Conservation (phyloP, 345 rosid species). For the Gossypium thurberi region DNA sequence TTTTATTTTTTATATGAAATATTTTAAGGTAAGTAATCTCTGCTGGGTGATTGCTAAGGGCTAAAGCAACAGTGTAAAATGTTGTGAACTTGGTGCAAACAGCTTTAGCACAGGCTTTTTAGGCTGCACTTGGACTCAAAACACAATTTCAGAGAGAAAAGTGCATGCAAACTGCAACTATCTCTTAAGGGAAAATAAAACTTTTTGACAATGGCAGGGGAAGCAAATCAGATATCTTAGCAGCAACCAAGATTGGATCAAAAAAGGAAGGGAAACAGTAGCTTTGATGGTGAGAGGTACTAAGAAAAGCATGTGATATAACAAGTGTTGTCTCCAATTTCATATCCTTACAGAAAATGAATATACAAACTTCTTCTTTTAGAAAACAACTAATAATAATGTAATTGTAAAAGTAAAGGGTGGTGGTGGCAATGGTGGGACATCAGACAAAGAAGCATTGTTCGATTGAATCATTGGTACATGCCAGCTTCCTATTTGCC, state of each 20-base stretch:
- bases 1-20: background rate
- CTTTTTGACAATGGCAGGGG: slow-evolving; percentile 12
- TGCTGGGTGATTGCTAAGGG: background rate
- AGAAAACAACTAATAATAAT: background rate
- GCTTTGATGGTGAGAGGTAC: slow-evolving; percentile 8
- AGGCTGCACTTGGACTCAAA: background rate
- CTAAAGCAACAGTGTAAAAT: background rate
- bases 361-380: background rate
- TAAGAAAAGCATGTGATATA: slow-evolving; percentile 22
- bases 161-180: slow-evolving; percentile 19
- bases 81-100: slow-evolving; percentile 5
- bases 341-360: background rate
- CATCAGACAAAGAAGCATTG: slow-evolving; percentile 18
- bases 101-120: slow-evolving; percentile 15
- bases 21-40: background rate
- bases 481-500: background rate
- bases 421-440: slow-evolving; percentile 15
- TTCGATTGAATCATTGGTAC: background rate
- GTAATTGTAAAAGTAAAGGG: background rate
- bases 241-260: slow-evolving; percentile 5
- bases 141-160: slow-evolving; percentile 8
- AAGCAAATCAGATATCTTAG: background rate
- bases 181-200: background rate
- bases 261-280: slow-evolving; percentile 10
- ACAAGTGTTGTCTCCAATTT: slow-evolving; percentile 19